Conservation (phyloP, 805 yeast genomes). For the Nakazawaea wyomingensis region DNA sequence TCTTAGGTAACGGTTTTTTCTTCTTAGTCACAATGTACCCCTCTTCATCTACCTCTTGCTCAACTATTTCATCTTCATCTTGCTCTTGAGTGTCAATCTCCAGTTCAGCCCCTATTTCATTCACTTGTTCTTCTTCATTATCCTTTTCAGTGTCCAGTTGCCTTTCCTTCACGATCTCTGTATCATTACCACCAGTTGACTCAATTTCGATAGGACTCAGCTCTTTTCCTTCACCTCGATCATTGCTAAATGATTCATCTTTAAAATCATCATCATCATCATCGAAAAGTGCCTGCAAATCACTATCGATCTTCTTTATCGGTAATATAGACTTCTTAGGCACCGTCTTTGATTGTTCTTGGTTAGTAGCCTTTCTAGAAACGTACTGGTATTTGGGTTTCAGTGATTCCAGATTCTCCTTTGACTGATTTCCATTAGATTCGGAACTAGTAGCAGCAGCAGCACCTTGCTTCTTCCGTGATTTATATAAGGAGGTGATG, state of each 20-base stretch:
- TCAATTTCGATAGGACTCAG: conserved; percentile 3
- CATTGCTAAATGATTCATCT: conserved; percentile 4
- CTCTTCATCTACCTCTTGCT: conserved; percentile 38
- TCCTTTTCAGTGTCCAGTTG: neutral
- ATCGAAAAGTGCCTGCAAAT: conserved; percentile 10
- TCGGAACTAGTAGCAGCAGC: too few relatives aligned
- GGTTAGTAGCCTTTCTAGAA: conserved; percentile 25
- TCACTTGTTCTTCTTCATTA: neutral
- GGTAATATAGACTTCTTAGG: conserved; percentile 1
- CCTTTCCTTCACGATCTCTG: neutral
- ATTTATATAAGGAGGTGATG: conserved; percentile 9
- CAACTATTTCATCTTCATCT: conserved; percentile 15
- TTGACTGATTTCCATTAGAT: too few relatives aligned
- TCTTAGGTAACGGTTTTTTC: conserved; percentile 4
- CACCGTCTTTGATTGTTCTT: conserved; percentile 19
- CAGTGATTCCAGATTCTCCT: too few relatives aligned
- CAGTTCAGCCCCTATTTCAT: conserved; percentile 4
- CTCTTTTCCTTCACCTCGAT: conserved; percentile 1
- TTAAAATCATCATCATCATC: conserved; percentile 13
- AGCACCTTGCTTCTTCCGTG: conserved; percentile 9
- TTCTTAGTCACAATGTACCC: conserved; percentile 41
- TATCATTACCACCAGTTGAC: neutral
- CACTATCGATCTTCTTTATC: conserved; percentile 9
- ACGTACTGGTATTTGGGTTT: conserved; percentile 10
- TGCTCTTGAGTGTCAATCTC: conserved; percentile 13